Evolutionary conservation across 2,329 filamentous ascomycete species (phyloP), one percentile per base, ranked within the genome.

Genomic region (Arachnomyces sp.): DNA sequence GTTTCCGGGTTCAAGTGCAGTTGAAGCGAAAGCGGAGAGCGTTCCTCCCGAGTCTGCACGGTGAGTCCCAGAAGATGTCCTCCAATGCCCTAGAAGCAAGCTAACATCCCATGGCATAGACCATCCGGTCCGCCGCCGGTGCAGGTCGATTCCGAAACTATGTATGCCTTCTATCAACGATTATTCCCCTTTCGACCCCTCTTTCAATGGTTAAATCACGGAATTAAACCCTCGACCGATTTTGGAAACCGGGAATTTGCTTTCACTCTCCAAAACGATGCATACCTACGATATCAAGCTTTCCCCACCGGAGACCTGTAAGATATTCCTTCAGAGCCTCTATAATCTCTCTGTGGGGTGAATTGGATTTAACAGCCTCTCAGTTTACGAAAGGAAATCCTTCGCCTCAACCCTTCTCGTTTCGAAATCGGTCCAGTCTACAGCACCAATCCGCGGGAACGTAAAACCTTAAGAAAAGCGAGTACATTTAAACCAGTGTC

Each of bases 371-470:
- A 8, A 33, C 73, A 3, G 7, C 32, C 17, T 12, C 16, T 21
- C 34, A 86, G 82, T 1, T 77, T 98, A 31, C 86, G 89, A 28
- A 95, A 95, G 64, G 88, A 95, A 52, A 86, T 95, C 40, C 72
- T 98, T 3, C 80, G 82, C 33, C 77, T 90, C 51, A 86, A 93
- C 56, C 92, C 92, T 3, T 85, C 86, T 2, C 87, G 92, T 64
- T 96, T 98, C 69, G 92, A 98, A 71, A 96, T 98, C 54, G 92
- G 92, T 1, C 92, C 92, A n/a, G 84, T 95, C 36, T 98, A 98
- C 68, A 87, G 77, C 38, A 84, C 88, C 34, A 95, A 96, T 60
- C 92, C 92, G 1, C 83, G 88, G 52, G 92, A 98, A 54, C 82
- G 90, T 55, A 98, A 96, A 67, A 82, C 82, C 0, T 66, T 96